phyloP scores from a whole-genome alignment of 2,329 filamentous ascomycete genomes.

The Arthrobotrys sphaeroides region DNA sequence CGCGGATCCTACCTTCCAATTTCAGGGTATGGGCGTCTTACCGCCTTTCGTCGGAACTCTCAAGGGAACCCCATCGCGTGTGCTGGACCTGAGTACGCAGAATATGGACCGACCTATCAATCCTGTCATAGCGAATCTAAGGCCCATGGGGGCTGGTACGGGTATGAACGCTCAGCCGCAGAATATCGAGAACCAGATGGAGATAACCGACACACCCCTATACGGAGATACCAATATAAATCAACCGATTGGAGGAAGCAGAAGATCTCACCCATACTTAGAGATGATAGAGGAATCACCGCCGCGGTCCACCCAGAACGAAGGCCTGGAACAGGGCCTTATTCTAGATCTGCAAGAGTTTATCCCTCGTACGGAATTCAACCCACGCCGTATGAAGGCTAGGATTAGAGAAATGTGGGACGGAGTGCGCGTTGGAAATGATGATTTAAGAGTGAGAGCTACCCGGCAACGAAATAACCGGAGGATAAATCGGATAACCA shows the following conservation, averaged over 20 bases:
- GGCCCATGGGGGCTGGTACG: neutral
- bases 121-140: neutral
- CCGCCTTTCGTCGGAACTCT: neutral
- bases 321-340: too few species aligned
- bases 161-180: neutral
- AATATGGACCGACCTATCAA: neutral
- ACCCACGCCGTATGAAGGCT: too few species aligned
- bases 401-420: too few species aligned
- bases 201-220: neutral
- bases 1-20: neutral
- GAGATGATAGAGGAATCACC: neutral
- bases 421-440: too few species aligned
- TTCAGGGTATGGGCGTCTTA: neutral
- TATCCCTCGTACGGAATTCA: too few species aligned
- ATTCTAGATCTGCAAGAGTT: too few species aligned
- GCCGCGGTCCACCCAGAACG: neutral
- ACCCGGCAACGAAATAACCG: neutral
- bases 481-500: neutral
- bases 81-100: neutral
- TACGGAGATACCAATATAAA: constrained; percentile 4
- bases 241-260: neutral
- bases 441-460: too few species aligned
- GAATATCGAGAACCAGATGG: neutral
- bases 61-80: neutral
- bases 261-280: neutral